Evolutionary conservation across 2,329 filamentous ascomycete genomes (phyloP).

Genomic region (Purpureocillium lavendulum): DNA sequence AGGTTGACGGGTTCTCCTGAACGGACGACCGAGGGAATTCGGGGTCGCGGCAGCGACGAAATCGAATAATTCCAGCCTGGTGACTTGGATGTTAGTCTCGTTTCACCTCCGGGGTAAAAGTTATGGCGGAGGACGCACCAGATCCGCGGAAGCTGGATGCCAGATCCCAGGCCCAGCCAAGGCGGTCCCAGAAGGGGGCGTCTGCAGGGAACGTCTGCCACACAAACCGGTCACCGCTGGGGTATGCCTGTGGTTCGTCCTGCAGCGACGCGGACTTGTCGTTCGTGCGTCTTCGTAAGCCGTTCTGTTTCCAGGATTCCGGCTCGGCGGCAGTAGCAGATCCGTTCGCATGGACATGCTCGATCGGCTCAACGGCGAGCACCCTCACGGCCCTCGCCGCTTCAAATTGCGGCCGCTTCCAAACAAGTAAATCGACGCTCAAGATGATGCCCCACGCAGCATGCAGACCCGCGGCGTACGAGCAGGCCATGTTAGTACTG

Average conservation of each 20-base stretch:
- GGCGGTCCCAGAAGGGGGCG: conserved; percentile 36
- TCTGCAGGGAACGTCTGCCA: conserved; percentile 52
- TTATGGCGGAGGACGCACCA: conserved; percentile 38
- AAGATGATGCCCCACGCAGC: conserved; percentile 43
- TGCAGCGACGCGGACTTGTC: too few relatives aligned
- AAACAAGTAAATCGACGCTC: conserved; percentile 40
- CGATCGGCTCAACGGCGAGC: not conserved
- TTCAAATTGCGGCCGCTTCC: conserved; percentile 47
- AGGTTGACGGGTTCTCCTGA: conserved; percentile 31
- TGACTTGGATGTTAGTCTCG: not conserved
- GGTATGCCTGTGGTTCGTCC: not conserved
- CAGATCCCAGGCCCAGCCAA: conserved; percentile 51
- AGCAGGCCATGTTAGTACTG: conserved; percentile 41
- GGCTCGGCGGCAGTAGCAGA: too few relatives aligned
- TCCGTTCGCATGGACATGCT: too few relatives aligned
- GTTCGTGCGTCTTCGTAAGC: conserved; percentile 12
- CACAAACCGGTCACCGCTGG: conserved; percentile 37
- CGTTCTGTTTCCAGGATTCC: conserved; percentile 2
- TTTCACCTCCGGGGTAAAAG: too few relatives aligned
- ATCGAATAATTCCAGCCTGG: conserved; percentile 52
- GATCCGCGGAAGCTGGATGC: conserved; percentile 43
- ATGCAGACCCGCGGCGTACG: conserved; percentile 43
- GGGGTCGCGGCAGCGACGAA: conserved; percentile 38
- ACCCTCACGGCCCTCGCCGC: conserved; percentile 39
- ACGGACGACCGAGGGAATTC: conserved; percentile 22